Conservation (phyloP, 768 basidiomycete genomes). For the Lactarius psammicola region DNA sequence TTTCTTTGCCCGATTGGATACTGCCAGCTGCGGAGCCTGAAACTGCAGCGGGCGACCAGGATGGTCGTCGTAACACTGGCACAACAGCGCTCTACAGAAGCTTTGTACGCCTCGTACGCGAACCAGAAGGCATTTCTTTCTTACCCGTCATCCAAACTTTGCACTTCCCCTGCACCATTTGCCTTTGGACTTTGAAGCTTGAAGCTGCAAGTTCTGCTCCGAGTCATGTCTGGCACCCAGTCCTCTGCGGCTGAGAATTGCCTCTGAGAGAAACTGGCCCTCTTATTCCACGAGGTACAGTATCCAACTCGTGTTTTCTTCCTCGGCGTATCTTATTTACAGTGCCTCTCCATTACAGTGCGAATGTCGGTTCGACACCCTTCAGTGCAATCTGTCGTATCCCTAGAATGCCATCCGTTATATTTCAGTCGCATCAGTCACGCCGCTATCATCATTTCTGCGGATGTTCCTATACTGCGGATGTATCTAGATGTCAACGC, state of each 20-base stretch:
- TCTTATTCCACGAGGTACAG: background rate
- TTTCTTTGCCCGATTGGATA: no score
- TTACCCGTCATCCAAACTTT: background rate
- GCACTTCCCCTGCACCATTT: background rate
- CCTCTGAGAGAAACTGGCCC: constrained; percentile 1
- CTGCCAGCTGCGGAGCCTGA: no score
- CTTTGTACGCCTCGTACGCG: background rate
- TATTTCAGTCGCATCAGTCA: background rate
- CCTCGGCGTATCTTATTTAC: background rate
- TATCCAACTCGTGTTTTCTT: background rate
- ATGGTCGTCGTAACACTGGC: no score
- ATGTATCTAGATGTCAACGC: background rate
- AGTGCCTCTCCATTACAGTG: background rate
- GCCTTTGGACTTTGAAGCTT: background rate
- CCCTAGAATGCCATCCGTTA: background rate
- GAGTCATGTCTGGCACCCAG: background rate
- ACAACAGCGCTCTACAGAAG: background rate
- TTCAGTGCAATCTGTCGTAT: background rate
- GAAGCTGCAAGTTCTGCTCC: no score
- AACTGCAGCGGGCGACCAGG: no score
- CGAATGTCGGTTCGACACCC: background rate
- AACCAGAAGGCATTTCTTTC: background rate
- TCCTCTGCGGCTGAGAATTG: background rate
- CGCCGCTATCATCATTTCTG: background rate
- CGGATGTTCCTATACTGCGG: background rate